A percentile compares a stretch with the other conserved stretches of the same genome.
These are phyloP conservation scores for Rhododendron mucronatum DNA, from an alignment of 148 eudicot genomes.

Conservation along the genomic window DNA sequence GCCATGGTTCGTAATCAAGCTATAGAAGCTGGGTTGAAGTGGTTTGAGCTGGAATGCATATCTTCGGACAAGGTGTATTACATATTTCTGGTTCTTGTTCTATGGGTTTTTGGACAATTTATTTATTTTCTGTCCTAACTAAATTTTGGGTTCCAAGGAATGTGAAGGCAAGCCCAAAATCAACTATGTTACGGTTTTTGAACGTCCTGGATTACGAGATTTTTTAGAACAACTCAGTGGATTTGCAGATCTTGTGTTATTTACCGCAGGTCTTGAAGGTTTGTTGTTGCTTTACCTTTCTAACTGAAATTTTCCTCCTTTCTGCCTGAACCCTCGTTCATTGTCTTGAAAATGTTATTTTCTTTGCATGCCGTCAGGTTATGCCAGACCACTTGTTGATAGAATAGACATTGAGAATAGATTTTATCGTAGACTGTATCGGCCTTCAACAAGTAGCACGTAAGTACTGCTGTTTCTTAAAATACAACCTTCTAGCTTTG, in stretches of 20 bases:
- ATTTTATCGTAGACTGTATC: slow-evolving; percentile 63
- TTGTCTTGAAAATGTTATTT: background rate
- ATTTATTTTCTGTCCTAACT: slow-evolving; percentile 4
- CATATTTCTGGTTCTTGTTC: slow-evolving; percentile 3
- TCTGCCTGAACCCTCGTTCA: background rate
- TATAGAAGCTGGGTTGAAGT: slow-evolving; percentile 75
- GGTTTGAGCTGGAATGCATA: slow-evolving; percentile 95
- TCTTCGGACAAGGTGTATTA: slow-evolving; percentile 82
- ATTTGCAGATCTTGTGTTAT: slow-evolving; percentile 92
- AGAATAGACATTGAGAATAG: slow-evolving; percentile 61
- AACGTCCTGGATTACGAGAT: slow-evolving; percentile 91
- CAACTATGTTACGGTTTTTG: slow-evolving; percentile 97
- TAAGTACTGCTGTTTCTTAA: slow-evolving; percentile 34
- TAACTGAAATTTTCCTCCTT: slow-evolving; percentile 1
- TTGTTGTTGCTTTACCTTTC: slow-evolving; percentile 11
- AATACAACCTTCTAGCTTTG: background rate
- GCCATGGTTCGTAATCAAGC: slow-evolving; percentile 75
- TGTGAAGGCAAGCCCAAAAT: slow-evolving; percentile 86
- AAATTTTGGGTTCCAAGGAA: slow-evolving; percentile 50
- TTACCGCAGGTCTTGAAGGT: slow-evolving; percentile 99
- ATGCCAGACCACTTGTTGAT: slow-evolving; percentile 95
- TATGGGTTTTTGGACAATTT: background rate
- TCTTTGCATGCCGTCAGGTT: slow-evolving; percentile 44
- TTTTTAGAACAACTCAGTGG: slow-evolving; percentile 76
- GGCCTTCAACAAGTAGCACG: slow-evolving; percentile 92